These are phyloP conservation scores for Staphylotrichum tortipilum DNA, from an alignment of 495 filamentous ascomycete genomes.

Conservation along the genomic window DNA sequence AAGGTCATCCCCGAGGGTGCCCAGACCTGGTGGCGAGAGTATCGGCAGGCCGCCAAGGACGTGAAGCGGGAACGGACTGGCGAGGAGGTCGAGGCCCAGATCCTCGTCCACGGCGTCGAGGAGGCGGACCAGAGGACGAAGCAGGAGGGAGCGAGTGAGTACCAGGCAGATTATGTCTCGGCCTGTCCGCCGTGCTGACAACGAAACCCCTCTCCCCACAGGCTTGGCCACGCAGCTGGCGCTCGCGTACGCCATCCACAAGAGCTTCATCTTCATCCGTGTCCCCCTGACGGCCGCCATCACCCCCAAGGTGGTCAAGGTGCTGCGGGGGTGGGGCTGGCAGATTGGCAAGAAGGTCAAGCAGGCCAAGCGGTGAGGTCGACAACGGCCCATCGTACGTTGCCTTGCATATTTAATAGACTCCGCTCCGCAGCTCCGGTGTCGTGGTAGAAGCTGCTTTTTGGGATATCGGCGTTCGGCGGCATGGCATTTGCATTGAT, in stretches of 20 bases:
- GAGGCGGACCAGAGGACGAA: conserved; percentile 41
- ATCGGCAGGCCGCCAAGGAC: conserved; percentile 29
- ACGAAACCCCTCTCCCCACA: conserved; percentile 10
- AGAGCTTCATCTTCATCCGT: conserved; percentile 91
- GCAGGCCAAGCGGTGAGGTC: conserved; percentile 4
- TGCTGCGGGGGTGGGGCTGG: conserved; percentile 73
- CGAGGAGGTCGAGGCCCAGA: conserved; percentile 24
- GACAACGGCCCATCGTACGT: not conserved
- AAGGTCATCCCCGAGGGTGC: conserved; percentile 45
- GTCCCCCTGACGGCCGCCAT: conserved; percentile 84
- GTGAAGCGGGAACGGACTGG: conserved; percentile 22
- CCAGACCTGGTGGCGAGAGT: conserved; percentile 35
- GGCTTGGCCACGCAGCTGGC: conserved; percentile 71
- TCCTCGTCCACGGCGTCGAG: conserved; percentile 44
- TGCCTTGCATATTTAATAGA: too few relatives aligned
- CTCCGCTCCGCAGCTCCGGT: not conserved
- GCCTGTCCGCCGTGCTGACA: not conserved
- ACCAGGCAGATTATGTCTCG: not conserved
- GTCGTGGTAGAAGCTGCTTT: not conserved
- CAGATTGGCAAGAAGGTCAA: conserved; percentile 43
- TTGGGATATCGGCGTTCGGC: conserved; percentile 8
- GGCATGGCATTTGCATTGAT: conserved; percentile 3
- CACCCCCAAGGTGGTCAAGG: conserved; percentile 84
- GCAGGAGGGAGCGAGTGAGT: conserved; percentile 47
- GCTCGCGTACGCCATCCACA: conserved; percentile 94